Conservation (phyloP, 208 protist genomes). For the Leishmania aethiopica region DNA sequence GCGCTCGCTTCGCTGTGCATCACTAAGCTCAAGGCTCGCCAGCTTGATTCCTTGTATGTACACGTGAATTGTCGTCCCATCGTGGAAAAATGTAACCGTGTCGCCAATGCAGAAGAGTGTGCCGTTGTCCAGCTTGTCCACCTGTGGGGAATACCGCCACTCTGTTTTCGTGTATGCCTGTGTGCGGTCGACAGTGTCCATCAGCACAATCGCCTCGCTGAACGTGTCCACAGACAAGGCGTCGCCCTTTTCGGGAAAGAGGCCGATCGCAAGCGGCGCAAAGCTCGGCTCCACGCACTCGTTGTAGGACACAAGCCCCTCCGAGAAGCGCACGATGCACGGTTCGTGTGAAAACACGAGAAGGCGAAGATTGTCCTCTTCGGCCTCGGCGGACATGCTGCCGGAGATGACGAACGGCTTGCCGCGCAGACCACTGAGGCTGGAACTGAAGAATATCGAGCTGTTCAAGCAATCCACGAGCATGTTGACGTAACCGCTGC, state of each 20-base stretch:
- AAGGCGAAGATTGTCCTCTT: slow-evolving; percentile 61
- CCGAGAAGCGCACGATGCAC: slow-evolving; percentile 47
- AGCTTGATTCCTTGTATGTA: slow-evolving; percentile 45
- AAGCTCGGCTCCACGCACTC: slow-evolving; percentile 52
- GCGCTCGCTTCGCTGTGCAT: slow-evolving; percentile 32
- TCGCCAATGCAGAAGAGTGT: slow-evolving; percentile 83
- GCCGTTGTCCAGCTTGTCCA: slow-evolving; percentile 34
- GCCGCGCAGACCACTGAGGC: slow-evolving; percentile 57
- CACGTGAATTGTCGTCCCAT: slow-evolving; percentile 36
- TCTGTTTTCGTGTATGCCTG: slow-evolving; percentile 33
- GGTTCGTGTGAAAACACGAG: slow-evolving; percentile 70
- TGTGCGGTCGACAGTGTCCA: slow-evolving; percentile 66
- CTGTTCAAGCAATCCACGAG: slow-evolving; percentile 68
- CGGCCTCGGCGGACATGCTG: slow-evolving; percentile 42
- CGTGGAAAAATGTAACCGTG: slow-evolving; percentile 67
- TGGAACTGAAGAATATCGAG: slow-evolving; percentile 67
- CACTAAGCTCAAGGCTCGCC: slow-evolving; percentile 30
- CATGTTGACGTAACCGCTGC: slow-evolving; percentile 52
- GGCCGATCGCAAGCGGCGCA: slow-evolving; percentile 59
- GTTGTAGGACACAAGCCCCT: slow-evolving; percentile 62
- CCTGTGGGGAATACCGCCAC: slow-evolving; percentile 57
- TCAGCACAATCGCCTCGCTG: slow-evolving; percentile 49
- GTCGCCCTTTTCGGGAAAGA: slow-evolving; percentile 47
- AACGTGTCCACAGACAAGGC: slow-evolving; percentile 29
- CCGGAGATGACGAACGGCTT: slow-evolving; percentile 72